Evolutionary conservation across 495 filamentous ascomycete genomes (phyloP).

Genomic region (Clavariopsis aquatica): DNA sequence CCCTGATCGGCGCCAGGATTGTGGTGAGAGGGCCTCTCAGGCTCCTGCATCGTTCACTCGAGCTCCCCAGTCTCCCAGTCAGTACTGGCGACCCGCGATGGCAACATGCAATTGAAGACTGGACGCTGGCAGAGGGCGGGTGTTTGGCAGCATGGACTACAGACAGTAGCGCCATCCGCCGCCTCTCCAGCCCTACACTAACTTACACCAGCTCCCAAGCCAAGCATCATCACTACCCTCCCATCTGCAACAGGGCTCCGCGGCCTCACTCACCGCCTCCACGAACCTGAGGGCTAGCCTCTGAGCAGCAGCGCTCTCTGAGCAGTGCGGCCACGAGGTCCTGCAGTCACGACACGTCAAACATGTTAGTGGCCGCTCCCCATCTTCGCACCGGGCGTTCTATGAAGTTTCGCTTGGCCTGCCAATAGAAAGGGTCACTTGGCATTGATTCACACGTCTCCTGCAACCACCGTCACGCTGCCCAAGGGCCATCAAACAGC

Average conservation of each 20-base stretch:
- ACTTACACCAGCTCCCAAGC: no score
- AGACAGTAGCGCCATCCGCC: no score
- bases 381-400: background rate
- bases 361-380: background rate
- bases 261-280: constrained; percentile 3
- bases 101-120: background rate
- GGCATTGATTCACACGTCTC: background rate
- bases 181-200: no score
- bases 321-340: constrained; percentile 30
- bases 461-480: constrained; percentile 23
- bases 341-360: constrained; percentile 7
- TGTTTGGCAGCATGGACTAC: no score
- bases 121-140: no score
- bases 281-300: background rate
- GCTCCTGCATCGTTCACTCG: background rate
- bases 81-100: background rate
- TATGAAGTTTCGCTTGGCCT: background rate
- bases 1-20: background rate
- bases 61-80: no score
- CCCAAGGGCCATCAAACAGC: constrained; percentile 20
- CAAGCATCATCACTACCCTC: background rate
- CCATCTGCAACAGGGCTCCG: constrained; percentile 15
- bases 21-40: background rate
- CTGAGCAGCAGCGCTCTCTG: constrained; percentile 10
- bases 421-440: background rate